A percentile compares a stretch with the other conserved stretches of the same genome.
Evolutionary conservation across 345 rosid species (phyloP).

Genomic region (Aegle marmelos): DNA sequence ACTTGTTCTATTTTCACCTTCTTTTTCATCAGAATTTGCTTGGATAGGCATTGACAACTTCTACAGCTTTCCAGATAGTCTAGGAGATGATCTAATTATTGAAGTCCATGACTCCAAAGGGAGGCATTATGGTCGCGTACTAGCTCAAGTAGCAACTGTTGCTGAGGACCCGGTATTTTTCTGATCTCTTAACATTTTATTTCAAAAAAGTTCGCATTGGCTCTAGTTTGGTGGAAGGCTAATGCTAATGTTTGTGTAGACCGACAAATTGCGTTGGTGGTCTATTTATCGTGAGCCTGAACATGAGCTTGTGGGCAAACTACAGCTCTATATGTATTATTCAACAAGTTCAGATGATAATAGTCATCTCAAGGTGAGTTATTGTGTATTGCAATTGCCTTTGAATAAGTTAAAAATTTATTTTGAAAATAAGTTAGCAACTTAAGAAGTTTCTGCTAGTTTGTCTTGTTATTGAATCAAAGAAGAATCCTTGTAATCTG

Average conservation of each 20-base stretch:
- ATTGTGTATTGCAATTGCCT: not conserved
- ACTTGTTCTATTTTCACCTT: constrained; percentile 10
- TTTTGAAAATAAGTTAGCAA: not conserved
- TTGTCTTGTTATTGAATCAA: not conserved
- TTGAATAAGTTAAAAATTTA: not conserved
- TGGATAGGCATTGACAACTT: constrained; percentile 23
- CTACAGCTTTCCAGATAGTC: constrained; percentile 92
- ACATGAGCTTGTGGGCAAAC: constrained; percentile 82
- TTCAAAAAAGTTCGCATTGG: constrained; percentile 1
- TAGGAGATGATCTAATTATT: constrained; percentile 89
- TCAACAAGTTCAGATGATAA: constrained; percentile 83
- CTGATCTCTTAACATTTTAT: constrained; percentile 3
- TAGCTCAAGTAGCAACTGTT: constrained; percentile 78
- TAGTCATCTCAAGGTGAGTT: constrained; percentile 69
- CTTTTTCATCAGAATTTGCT: constrained; percentile 17
- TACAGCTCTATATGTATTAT: constrained; percentile 78
- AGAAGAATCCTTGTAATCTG: not conserved
- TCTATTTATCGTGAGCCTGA: constrained; percentile 88
- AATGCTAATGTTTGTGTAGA: constrained; percentile 49
- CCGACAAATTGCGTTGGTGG: constrained; percentile 94
- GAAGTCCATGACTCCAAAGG: constrained; percentile 90
- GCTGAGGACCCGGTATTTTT: constrained; percentile 67
- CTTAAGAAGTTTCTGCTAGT: not conserved
- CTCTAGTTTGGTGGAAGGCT: constrained; percentile 17
- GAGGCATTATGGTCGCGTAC: constrained; percentile 81